Evolutionary conservation across 768 basidiomycete species (phyloP).

Genomic region (Hericium coralloides): DNA sequence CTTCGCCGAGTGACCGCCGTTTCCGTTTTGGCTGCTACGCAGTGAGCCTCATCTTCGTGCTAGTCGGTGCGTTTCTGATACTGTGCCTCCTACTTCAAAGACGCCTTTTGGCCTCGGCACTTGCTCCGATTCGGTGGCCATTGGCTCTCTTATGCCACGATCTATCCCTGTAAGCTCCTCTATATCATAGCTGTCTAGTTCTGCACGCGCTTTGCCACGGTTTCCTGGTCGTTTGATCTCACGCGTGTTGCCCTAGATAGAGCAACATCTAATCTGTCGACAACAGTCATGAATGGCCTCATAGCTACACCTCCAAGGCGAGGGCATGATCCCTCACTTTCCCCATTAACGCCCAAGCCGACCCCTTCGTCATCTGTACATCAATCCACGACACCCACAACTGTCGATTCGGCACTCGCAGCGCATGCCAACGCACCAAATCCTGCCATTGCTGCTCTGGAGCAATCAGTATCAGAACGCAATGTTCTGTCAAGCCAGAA

Average conservation of each 20-base stretch:
- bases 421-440: conserved; percentile 44
- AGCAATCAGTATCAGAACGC: conserved; percentile 70
- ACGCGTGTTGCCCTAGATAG: background rate
- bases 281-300: conserved; percentile 3
- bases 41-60: background rate
- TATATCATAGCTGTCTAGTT: no score
- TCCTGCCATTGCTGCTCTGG: conserved; percentile 54
- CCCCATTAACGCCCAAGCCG: conserved; percentile 16
- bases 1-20: background rate
- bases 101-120: background rate
- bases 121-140: background rate
- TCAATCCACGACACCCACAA: conserved; percentile 21
- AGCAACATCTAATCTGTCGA: background rate
- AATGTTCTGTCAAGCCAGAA: conserved; percentile 79
- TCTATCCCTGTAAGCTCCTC: no score
- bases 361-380: conserved; percentile 18
- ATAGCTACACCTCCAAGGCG: conserved; percentile 10
- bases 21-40: no score
- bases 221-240: no score
- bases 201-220: no score
- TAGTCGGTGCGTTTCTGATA: background rate
- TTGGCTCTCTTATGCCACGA: no score
- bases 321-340: conserved; percentile 7
- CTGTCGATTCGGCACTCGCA: conserved; percentile 46
- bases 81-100: background rate